Conservation (phyloP, 352 stramenopile genomes). For the Globisporangium nunn region DNA sequence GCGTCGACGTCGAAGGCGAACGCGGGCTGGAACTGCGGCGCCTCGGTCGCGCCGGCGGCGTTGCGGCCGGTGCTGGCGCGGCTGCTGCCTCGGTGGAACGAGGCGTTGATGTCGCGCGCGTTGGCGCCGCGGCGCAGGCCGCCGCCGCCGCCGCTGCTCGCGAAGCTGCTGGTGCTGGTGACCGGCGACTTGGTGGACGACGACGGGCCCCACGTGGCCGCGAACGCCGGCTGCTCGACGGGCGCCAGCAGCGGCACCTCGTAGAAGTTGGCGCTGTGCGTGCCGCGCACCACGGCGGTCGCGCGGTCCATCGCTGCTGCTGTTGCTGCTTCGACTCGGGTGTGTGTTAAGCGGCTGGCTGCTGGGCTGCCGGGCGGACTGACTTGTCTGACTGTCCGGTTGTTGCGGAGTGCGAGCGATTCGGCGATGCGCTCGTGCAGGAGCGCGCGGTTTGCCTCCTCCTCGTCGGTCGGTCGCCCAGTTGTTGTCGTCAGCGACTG, state of each 20-base stretch:
- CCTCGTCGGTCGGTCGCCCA: background rate
- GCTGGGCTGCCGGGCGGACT: background rate
- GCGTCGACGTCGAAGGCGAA: slow-evolving; percentile 56
- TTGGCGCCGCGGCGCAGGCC: slow-evolving; percentile 33
- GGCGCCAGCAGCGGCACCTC: slow-evolving; percentile 30
- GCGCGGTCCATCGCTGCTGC: slow-evolving; percentile 23
- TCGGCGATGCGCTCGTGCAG: no score
- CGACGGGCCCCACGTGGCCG: slow-evolving; percentile 15
- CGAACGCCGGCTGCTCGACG: slow-evolving; percentile 13
- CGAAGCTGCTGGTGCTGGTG: no score
- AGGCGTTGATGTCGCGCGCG: slow-evolving; percentile 33
- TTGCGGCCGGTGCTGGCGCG: background rate
- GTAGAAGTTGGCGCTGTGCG: slow-evolving; percentile 56
- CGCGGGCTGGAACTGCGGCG: slow-evolving; percentile 31
- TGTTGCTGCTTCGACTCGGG: background rate
- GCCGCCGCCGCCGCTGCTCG: slow-evolving; percentile 1
- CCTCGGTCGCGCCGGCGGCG: slow-evolving; percentile 1
- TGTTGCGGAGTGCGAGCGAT: background rate
- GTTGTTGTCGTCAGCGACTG: background rate
- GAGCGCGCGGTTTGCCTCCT: no score
- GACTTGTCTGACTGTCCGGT: background rate
- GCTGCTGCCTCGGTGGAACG: slow-evolving; percentile 18
- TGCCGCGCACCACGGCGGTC: slow-evolving; percentile 44
- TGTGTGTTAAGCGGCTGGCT: background rate
- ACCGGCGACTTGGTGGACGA: slow-evolving; percentile 12